A percentile compares a stretch with the other conserved stretches of the same genome.
Conservation (phyloP, 2,329 filamentous ascomycete genomes). For the Pyrenochaeta sp. region DNA sequence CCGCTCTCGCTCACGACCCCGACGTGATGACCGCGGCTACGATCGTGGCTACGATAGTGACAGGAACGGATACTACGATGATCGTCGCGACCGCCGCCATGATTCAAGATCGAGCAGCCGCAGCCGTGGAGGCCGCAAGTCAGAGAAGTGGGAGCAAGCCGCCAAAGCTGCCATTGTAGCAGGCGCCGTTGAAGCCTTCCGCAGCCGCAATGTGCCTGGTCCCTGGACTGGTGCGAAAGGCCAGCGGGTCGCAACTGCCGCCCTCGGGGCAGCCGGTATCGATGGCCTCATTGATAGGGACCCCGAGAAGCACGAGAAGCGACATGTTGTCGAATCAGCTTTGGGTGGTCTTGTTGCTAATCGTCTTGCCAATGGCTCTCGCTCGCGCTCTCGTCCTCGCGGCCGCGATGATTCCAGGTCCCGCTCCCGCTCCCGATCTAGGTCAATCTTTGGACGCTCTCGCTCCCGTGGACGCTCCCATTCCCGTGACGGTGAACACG, state of each 20-base stretch:
- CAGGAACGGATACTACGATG: slow-evolving; percentile 37
- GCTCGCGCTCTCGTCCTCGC: slow-evolving; percentile 65
- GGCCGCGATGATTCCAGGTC: slow-evolving; percentile 52
- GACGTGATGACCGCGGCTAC: slow-evolving; percentile 59
- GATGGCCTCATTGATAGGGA: slow-evolving; percentile 76
- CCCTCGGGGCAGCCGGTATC: slow-evolving; percentile 83
- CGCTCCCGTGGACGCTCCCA: slow-evolving; percentile 56
- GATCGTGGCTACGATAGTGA: slow-evolving; percentile 60
- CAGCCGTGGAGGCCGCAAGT: slow-evolving; percentile 60
- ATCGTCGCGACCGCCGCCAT: slow-evolving; percentile 54
- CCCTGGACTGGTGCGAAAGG: slow-evolving; percentile 91
- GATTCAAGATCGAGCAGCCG: slow-evolving; percentile 63
- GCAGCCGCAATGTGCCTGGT: slow-evolving; percentile 86
- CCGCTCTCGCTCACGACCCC: slow-evolving; percentile 64
- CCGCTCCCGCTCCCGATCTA: slow-evolving; percentile 71
- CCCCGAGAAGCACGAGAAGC: slow-evolving; percentile 76
- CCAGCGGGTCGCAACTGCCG: slow-evolving; percentile 88
- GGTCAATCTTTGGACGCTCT: slow-evolving; percentile 51
- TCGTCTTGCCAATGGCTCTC: slow-evolving; percentile 80
- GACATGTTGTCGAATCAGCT: slow-evolving; percentile 85
- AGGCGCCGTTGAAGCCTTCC: slow-evolving; percentile 91
- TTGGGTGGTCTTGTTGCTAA: slow-evolving; percentile 88
- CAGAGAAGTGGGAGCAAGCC: slow-evolving; percentile 73
- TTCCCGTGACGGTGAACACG: slow-evolving; percentile 57
- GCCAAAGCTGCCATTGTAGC: slow-evolving; percentile 91